These are phyloP conservation scores for Vitellaria paradoxa DNA, from an alignment of 179 eudicot genomes.

Conservation along the genomic window DNA sequence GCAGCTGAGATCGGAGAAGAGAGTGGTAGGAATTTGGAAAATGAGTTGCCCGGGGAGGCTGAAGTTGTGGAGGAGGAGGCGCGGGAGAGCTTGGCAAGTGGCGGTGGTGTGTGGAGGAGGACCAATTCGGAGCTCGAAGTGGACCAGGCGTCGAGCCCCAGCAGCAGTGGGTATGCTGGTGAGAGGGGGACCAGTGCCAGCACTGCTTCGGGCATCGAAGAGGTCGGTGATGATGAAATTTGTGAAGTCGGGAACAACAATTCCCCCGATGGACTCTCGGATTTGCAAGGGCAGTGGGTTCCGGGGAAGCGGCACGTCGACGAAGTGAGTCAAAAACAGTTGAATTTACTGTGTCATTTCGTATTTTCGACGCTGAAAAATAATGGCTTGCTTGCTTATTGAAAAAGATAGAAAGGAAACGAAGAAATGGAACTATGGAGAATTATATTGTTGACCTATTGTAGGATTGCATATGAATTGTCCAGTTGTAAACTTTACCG, in stretches of 20 bases:
- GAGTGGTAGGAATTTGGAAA: background rate
- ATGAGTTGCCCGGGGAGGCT: background rate
- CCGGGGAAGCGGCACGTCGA: constrained; percentile 70
- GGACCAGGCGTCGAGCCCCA: constrained; percentile 55
- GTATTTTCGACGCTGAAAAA: background rate
- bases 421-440: background rate
- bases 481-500: background rate
- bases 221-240: constrained; percentile 34
- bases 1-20: constrained; percentile 12
- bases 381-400: background rate
- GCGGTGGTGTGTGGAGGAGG: constrained; percentile 32
- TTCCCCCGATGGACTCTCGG: constrained; percentile 32
- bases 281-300: constrained; percentile 40
- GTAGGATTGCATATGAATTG: background rate
- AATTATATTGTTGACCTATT: background rate
- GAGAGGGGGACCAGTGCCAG: constrained; percentile 62
- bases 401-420: background rate
- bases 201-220: constrained; percentile 50
- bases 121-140: constrained; percentile 43
- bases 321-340: constrained; percentile 54
- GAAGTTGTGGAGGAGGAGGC: constrained; percentile 19
- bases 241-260: constrained; percentile 26
- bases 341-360: background rate
- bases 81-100: constrained; percentile 19
- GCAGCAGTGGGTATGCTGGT: constrained; percentile 89